Evolutionary conservation across 2,329 filamentous ascomycete species (phyloP).

Genomic region (Colletotrichum theobromicola): DNA sequence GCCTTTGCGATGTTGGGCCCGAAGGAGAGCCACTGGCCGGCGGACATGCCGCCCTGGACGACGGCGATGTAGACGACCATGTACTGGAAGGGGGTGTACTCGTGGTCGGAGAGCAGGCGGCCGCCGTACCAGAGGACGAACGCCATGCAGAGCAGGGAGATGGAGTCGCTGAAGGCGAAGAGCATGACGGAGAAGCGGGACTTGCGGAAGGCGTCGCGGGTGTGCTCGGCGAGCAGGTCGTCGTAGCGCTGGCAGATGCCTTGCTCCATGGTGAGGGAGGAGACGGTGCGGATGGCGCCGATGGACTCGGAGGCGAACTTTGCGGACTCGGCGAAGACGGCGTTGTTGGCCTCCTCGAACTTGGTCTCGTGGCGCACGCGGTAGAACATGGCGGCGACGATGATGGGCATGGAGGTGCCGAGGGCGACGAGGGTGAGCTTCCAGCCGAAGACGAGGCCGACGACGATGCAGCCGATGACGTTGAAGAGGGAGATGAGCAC

Average conservation of each 20-base stretch:
- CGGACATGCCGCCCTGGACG: slow-evolving; percentile 22
- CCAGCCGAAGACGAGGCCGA: slow-evolving; percentile 43
- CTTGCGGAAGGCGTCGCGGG: slow-evolving; percentile 14
- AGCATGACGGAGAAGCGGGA: slow-evolving; percentile 16
- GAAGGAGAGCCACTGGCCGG: slow-evolving; percentile 22
- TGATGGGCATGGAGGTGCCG: slow-evolving; percentile 25
- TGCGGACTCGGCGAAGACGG: slow-evolving; percentile 17
- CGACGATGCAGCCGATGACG: slow-evolving; percentile 19
- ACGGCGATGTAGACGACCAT: slow-evolving; percentile 25
- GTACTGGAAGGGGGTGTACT: slow-evolving; percentile 25
- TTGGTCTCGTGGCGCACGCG: slow-evolving; percentile 18
- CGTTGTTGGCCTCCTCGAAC: slow-evolving; percentile 13
- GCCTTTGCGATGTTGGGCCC: slow-evolving; percentile 23
- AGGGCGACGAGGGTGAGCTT: slow-evolving; percentile 41
- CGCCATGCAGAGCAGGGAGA: slow-evolving; percentile 20
- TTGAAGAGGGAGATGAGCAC: slow-evolving; percentile 21
- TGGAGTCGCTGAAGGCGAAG: slow-evolving; percentile 15
- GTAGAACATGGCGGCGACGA: slow-evolving; percentile 20
- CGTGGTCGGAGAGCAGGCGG: slow-evolving; percentile 13
- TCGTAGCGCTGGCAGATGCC: slow-evolving; percentile 17
- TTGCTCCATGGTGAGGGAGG: slow-evolving; percentile 19
- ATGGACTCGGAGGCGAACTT: slow-evolving; percentile 22
- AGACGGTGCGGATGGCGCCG: slow-evolving; percentile 21
- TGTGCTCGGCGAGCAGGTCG: background rate
- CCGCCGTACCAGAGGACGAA: slow-evolving; percentile 23